Percentiles rank a stretch among this genome's conserved stretches.
Conservation (phyloP, 495 filamentous ascomycete genomes). For the Mytilinidion resinicola region DNA sequence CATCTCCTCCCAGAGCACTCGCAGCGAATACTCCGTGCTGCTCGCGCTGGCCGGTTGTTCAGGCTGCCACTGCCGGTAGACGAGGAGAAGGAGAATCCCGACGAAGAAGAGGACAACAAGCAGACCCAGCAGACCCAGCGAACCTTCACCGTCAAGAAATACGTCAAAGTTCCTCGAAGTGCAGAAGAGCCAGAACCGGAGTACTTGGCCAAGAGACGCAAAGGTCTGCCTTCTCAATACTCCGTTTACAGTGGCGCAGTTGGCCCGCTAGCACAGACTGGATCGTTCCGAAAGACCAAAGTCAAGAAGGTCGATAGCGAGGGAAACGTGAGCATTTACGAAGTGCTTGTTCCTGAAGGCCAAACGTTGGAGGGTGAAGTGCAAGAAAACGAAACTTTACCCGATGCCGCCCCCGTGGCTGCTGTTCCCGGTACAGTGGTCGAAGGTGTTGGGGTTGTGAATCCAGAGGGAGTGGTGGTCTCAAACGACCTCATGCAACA, state of each 20-base stretch:
- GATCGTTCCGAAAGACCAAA: conserved; percentile 64
- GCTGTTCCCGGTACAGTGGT: conserved; percentile 54
- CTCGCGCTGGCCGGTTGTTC: conserved; percentile 66
- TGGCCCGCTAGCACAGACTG: conserved; percentile 40
- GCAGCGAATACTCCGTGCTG: conserved; percentile 71
- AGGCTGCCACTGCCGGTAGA: conserved; percentile 49
- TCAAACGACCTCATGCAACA: conserved; percentile 44
- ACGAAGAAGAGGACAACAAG: conserved; percentile 48
- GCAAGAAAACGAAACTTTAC: conserved; percentile 47
- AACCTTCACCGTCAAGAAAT: conserved; percentile 67
- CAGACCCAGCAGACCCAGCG: conserved; percentile 44
- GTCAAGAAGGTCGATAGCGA: conserved; percentile 69
- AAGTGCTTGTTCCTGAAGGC: conserved; percentile 73
- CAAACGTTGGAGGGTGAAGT: conserved; percentile 78
- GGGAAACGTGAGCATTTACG: conserved; percentile 73
- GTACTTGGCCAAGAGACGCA: conserved; percentile 80
- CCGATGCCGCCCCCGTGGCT: conserved; percentile 38
- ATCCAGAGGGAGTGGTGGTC: conserved; percentile 56
- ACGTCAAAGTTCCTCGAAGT: conserved; percentile 72
- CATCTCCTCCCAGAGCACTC: conserved; percentile 71
- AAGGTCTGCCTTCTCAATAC: conserved; percentile 58
- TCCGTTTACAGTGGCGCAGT: conserved; percentile 37
- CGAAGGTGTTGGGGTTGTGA: conserved; percentile 56
- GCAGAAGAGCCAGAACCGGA: conserved; percentile 68
- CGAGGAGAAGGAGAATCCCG: conserved; percentile 34